phyloP scores from a whole-genome alignment of 163 green algal species.

The Chlorella variabilis region DNA sequence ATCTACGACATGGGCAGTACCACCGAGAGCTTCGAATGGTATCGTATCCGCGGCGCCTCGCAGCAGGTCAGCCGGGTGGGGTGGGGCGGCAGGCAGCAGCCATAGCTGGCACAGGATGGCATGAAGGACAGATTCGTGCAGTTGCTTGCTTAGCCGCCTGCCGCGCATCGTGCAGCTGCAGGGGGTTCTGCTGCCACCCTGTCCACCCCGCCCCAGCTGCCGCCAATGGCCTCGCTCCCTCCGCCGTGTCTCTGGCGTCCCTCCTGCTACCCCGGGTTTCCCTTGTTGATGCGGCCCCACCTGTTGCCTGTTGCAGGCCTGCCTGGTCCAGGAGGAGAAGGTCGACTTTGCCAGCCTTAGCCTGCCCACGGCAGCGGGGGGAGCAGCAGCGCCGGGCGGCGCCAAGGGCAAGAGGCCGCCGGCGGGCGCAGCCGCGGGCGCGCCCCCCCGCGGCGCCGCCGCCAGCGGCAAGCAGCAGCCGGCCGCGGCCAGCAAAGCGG shows the following conservation, averaged over 20 bases:
- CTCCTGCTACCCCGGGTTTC: too few species aligned
- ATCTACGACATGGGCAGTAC: conserved; percentile 34
- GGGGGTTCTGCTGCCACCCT: too few species aligned
- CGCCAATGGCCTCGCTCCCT: too few species aligned
- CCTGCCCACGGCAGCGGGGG: not conserved
- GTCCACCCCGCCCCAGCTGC: too few species aligned
- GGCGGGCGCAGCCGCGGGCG: not conserved
- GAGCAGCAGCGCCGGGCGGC: not conserved
- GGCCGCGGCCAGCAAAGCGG: conserved; percentile 14
- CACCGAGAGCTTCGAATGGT: conserved; percentile 38
- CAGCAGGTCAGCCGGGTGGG: not conserved
- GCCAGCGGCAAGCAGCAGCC: not conserved
- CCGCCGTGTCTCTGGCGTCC: too few species aligned
- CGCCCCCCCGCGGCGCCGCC: not conserved
- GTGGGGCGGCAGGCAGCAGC: too few species aligned
- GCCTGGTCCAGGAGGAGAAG: conserved; percentile 4
- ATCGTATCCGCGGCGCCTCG: not conserved
- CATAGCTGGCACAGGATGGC: too few species aligned
- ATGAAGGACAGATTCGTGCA: too few species aligned
- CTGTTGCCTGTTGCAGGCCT: conserved; percentile 26
- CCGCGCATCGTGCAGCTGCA: too few species aligned
- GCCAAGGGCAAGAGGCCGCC: not conserved
- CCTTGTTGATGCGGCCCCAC: too few species aligned
- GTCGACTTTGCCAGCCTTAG: not conserved
- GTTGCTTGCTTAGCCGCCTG: too few species aligned